These are phyloP conservation scores for Leccinum fallax DNA, from an alignment of 1,284 basidiomycete genomes.

Conservation along the genomic window DNA sequence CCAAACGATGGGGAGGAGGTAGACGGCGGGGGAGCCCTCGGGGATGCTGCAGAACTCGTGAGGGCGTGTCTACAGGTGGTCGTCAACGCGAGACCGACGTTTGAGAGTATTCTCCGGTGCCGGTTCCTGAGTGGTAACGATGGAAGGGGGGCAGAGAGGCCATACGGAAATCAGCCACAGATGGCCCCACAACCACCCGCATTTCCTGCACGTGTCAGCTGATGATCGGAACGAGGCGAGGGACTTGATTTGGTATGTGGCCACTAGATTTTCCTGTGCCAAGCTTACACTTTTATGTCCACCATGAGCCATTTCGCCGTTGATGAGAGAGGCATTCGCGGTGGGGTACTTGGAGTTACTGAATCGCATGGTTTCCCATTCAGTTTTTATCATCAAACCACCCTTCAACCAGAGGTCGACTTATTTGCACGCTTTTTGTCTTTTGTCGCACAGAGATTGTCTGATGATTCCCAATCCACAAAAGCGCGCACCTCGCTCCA, in stretches of 20 bases:
- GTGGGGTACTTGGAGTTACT: too few species aligned
- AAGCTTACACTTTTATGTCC: conserved; percentile 6
- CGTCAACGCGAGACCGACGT: conserved; percentile 71
- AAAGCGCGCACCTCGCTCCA: conserved; percentile 54
- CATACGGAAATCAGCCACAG: conserved; percentile 32
- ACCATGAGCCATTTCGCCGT: conserved; percentile 8
- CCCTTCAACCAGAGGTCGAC: conserved; percentile 68
- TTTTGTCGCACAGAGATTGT: conserved; percentile 67
- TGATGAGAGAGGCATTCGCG: conserved; percentile 10
- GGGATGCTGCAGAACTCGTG: conserved; percentile 80
- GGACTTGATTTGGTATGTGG: conserved; percentile 13
- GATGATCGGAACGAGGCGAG: conserved; percentile 20
- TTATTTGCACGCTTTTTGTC: conserved; percentile 80
- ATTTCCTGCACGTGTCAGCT: conserved; percentile 32
- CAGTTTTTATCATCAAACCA: conserved; percentile 42
- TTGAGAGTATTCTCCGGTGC: conserved; percentile 76
- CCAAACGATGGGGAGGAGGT: conserved; percentile 69
- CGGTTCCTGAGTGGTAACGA: conserved; percentile 74
- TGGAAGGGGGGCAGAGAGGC: conserved; percentile 56
- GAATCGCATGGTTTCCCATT: too few species aligned
- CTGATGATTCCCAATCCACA: conserved; percentile 53
- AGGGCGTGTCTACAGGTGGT: conserved; percentile 78
- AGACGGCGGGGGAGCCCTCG: conserved; percentile 80
- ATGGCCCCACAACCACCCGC: conserved; percentile 34
- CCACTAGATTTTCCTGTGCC: conserved; percentile 9